phyloP scores from a whole-genome alignment of 1,284 basidiomycete species.

The Ceratobasidium sp. region DNA sequence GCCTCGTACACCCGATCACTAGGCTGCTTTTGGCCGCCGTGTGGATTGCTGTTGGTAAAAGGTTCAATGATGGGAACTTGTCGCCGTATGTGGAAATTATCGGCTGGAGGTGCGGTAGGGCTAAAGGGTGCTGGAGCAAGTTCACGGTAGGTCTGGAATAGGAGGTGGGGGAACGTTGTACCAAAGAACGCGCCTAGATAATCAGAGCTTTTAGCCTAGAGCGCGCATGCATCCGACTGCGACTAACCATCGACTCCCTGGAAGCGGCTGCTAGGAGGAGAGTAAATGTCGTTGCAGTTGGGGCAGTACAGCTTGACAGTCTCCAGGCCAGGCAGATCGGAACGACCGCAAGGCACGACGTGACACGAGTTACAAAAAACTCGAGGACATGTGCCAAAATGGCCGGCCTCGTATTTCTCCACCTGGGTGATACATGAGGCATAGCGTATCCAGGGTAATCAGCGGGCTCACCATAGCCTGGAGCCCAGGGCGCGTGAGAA shows the following conservation, averaged over 20 bases:
- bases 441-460: neutral
- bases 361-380: slow-evolving; percentile 92
- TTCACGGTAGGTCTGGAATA: slow-evolving; percentile 97
- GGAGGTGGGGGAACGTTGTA: slow-evolving; percentile 95
- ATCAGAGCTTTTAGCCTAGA: slow-evolving; percentile 16
- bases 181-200: slow-evolving; percentile 94
- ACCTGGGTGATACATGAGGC: slow-evolving; percentile 60
- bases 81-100: slow-evolving; percentile 14
- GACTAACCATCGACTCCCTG: slow-evolving; percentile 91
- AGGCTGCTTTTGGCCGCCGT: slow-evolving; percentile 87
- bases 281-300: slow-evolving; percentile 97
- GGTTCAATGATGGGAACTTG: slow-evolving; percentile 45
- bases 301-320: slow-evolving; percentile 99
- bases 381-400: slow-evolving; percentile 95
- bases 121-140: slow-evolving; percentile 87
- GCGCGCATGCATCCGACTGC: neutral
- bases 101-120: slow-evolving; percentile 53
- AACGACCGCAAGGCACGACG: slow-evolving; percentile 94
- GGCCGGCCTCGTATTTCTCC: slow-evolving; percentile 92
- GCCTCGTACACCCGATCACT: slow-evolving; percentile 88
- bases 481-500: slow-evolving; percentile 91
- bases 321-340: slow-evolving; percentile 96
- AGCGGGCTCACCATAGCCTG: slow-evolving; percentile 84
- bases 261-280: slow-evolving; percentile 93
- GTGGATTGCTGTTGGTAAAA: slow-evolving; percentile 81